Base-by-base conservation (phyloP, 1,284 basidiomycete species). In the Pholiota adiposa region DNA sequence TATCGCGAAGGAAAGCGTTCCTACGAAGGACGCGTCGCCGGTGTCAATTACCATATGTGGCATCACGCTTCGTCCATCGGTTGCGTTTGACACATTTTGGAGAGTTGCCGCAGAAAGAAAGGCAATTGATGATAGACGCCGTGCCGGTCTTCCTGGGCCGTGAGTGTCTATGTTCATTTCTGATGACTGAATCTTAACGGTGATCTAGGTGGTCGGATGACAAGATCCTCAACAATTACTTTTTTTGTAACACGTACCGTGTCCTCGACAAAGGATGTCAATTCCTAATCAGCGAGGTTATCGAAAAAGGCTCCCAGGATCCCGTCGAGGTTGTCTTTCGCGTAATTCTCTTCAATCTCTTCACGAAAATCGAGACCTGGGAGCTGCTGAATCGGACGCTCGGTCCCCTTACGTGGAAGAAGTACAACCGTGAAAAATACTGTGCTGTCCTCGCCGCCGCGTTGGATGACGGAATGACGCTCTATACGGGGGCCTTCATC, bases 401-500 rank as follows among this genome's bases (percentile, higher is more conserved):
- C n/a, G 79, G 81, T 6, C 77, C 81, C 1, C 78, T 86, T 40
- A 83, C 79, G 36, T 86, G 84, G 81, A 64, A 72, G 49, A 70
- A 69, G 11, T 90, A 83, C 65, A 69, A 79, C 43, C 78, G 80
- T 9, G 65, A 72, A 9, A 67, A 74, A 18, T 90, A 89, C 62
- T 69, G 73, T 48, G 66, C 64, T 4, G 81, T 87, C 27, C 77
- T 90, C 19, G 69, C 71, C 11, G 59, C 67, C 12, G 76, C 80
- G 18, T 75, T 76, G 55, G 61, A 72, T 23, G 63, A 59, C 11
- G 76, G 78, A 11, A 66, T 70, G 46, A 51, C 78, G 2, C 74
- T 90, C 19, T 89, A 88, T 65, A 88, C 87, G 0, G 79, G 79
- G n/a, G 79, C 87, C 11, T 90, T 85, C 72, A 83, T 85, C 68